Evolutionary conservation across 2,329 filamentous ascomycete genomes (phyloP).

Genomic region (Arachnopeziza araneosa): DNA sequence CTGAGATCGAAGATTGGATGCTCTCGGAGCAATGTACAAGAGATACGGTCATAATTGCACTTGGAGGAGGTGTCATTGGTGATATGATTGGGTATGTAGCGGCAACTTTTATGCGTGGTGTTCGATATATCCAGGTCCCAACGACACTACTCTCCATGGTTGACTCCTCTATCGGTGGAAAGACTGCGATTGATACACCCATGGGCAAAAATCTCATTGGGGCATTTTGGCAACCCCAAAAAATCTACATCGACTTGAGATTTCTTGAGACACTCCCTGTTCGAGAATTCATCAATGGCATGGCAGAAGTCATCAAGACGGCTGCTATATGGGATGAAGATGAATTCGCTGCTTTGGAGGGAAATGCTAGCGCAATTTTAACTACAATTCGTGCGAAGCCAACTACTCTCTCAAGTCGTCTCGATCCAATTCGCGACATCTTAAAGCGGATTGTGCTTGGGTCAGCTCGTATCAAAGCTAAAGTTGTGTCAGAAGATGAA

Average conservation of each 20-base stretch:
- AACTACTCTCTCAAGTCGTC: conserved; percentile 45
- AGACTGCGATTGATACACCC: conserved; percentile 95
- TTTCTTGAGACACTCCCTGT: conserved; percentile 88
- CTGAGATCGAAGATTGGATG: conserved; percentile 97
- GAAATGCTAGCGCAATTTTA: conserved; percentile 73
- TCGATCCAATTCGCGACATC: conserved; percentile 64
- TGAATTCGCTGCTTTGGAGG: conserved; percentile 80
- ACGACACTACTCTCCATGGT: conserved; percentile 96
- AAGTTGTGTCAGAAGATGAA: conserved; percentile 91
- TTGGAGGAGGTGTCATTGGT: conserved; percentile 94
- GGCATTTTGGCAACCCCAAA: conserved; percentile 91
- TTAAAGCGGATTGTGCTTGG: conserved; percentile 74
- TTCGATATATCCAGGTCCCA: conserved; percentile 93
- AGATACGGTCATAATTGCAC: conserved; percentile 89
- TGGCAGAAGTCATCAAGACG: conserved; percentile 98
- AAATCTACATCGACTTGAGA: conserved; percentile 88
- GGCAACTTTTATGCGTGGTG: conserved; percentile 96
- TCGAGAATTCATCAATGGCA: conserved; percentile 94
- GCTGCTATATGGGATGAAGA: conserved; percentile 91
- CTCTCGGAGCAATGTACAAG: conserved; percentile 85
- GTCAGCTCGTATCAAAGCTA: conserved; percentile 88
- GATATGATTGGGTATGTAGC: conserved; percentile 98
- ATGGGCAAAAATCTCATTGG: conserved; percentile 95
- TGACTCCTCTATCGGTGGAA: conserved; percentile 95
- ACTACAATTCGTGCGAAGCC: conserved; percentile 60